Conservation (phyloP, 257 asterid species). For the Misopates orontium region DNA sequence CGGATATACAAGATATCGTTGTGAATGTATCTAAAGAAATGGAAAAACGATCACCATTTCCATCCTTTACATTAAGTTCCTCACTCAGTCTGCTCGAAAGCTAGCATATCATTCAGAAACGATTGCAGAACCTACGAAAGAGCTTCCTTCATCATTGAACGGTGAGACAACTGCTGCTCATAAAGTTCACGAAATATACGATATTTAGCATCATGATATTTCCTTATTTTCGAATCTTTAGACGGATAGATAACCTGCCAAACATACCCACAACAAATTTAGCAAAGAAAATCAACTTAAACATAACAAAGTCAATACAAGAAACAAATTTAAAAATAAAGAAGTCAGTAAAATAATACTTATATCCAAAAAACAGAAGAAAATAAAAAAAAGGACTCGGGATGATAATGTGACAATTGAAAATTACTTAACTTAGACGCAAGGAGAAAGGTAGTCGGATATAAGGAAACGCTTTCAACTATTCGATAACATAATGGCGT, state of each 20-base stretch:
- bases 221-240: constrained; percentile 62
- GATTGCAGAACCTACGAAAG: constrained; percentile 42
- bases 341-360: not conserved
- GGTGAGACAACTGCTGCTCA: constrained; percentile 76
- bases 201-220: constrained; percentile 85
- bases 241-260: constrained; percentile 81
- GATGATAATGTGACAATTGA: not conserved
- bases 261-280: constrained; percentile 8
- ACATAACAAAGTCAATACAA: not conserved
- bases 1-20: constrained; percentile 10
- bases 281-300: not conserved
- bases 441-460: not conserved
- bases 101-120: not conserved
- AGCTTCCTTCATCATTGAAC: constrained; percentile 71
- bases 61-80: not conserved
- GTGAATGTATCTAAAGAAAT: constrained; percentile 8
- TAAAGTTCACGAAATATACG: constrained; percentile 76
- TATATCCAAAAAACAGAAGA: not conserved
- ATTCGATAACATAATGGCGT: not conserved
- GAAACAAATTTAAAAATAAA: not conserved
- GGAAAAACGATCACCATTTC: not conserved
- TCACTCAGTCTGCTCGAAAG: not conserved
- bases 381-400: not conserved
- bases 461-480: not conserved
- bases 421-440: too few species aligned